A percentile compares a stretch with the other conserved stretches of the same genome.
Conservation (phyloP, 2,329 filamentous ascomycete species). For the Pestalotiopsis sp. region DNA sequence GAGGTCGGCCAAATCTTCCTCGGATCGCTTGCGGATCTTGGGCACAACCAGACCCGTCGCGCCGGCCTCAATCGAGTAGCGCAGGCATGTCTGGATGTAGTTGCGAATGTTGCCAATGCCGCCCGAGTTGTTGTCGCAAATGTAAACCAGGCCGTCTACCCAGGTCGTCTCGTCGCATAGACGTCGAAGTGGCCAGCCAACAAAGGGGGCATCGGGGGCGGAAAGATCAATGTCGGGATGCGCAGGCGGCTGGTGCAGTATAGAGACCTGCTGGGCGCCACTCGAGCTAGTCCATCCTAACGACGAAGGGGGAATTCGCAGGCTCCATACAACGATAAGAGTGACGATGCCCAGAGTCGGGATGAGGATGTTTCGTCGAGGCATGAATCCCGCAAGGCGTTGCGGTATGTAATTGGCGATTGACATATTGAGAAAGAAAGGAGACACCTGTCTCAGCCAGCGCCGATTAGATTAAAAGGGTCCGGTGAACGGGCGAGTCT, state of each 20-base stretch:
- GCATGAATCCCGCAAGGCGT: conserved; percentile 31
- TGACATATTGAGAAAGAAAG: conserved; percentile 25
- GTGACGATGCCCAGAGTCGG: conserved; percentile 10
- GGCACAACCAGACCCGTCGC: conserved; percentile 49
- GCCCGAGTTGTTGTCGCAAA: conserved; percentile 54
- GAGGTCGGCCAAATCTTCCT: conserved; percentile 42
- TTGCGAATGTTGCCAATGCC: conserved; percentile 54
- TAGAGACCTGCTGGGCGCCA: conserved; percentile 9
- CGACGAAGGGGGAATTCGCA: conserved; percentile 23
- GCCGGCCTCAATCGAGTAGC: conserved; percentile 51
- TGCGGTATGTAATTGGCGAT: conserved; percentile 25
- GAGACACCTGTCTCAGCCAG: not conserved
- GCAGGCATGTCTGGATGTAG: conserved; percentile 52
- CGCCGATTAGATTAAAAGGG: not conserved
- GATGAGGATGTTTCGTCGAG: conserved; percentile 29
- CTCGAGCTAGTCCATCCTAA: conserved; percentile 24
- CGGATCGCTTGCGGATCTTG: conserved; percentile 45
- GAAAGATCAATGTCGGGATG: conserved; percentile 37
- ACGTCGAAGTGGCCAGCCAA: conserved; percentile 47
- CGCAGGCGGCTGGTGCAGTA: conserved; percentile 2
- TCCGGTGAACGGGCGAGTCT: not conserved
- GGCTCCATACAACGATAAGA: conserved; percentile 22
- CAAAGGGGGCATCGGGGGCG: conserved; percentile 41
- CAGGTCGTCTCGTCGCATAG: conserved; percentile 45
- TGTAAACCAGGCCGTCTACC: conserved; percentile 44